Evolutionary conservation across 805 yeast genomes (phyloP), one percentile per base, ranked within the genome.

Genomic region (Hanseniaspora jakobsenii): DNA sequence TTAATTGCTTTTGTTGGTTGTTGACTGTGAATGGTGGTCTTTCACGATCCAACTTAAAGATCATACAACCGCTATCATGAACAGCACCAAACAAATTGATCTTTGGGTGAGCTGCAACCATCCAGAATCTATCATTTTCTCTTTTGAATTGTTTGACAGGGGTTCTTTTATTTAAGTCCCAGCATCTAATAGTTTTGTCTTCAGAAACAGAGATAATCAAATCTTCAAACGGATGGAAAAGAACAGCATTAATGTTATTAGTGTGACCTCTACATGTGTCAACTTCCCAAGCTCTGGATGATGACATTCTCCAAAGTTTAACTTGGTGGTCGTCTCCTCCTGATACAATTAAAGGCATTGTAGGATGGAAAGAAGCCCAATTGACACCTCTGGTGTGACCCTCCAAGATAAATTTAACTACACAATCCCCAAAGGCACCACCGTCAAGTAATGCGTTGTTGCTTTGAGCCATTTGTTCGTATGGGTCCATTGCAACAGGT

Each of bases 371-470:
- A 10, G 94, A 70, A 17, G 96, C 97, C 94, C 94, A 91, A 61
- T 91, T 89, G 56, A 91, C 98, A 60, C 97, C 97, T 61, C 95
- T 80, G 57, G 91, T 95, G 61, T 91, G 99, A 41, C 98, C 99
- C 62, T 93, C 97, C 49, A 91, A 71, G 16, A 91, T 94, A 60
- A 82, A 91, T 65, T 93, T 91, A 48, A 89, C 96, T 48, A 85
- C 78, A 32, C 95, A 95, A 60, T 86, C 95, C 45, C 96, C 96
- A 65, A 91, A 91, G 40, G 87, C 81, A 29, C 24, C 35, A 58
- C 91, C 97, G 63, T 83, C 94, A 56, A 83, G 84, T 32, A 87
- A 81, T 49, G 74, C 70, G 53, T 75, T 80, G 54, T 76, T 81
- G 38, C 64, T 61, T 44, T 56, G 55, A 51, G 62, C 60, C 52